phyloP scores from a whole-genome alignment of 352 stramenopile genomes.

The Thraustochytrium striatum region DNA sequence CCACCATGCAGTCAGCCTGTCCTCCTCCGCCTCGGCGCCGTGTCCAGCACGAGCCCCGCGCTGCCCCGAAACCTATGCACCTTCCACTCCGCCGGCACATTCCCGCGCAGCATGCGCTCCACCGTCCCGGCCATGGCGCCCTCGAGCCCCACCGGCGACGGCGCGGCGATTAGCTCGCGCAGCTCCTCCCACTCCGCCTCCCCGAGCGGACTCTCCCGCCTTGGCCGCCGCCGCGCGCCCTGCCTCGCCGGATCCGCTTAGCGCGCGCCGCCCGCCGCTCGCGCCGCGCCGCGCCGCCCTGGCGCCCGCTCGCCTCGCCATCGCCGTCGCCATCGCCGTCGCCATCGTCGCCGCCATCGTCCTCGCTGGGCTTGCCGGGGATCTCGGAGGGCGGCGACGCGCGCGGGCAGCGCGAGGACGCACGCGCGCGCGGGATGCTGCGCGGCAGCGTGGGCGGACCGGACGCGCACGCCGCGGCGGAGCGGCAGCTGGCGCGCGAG shows the following conservation, averaged over 20 bases:
- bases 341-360: no score
- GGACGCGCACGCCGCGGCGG: no score
- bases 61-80: constrained; percentile 34
- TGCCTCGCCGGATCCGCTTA: not conserved
- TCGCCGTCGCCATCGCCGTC: not conserved
- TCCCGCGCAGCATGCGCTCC: not conserved
- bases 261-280: not conserved
- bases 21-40: not conserved
- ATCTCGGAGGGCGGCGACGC: no score
- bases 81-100: not conserved
- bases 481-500: no score
- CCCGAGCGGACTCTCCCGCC: not conserved
- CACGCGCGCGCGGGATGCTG: no score
- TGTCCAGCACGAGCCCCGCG: constrained; percentile 39
- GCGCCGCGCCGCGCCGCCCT: not conserved
- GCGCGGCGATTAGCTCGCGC: constrained; percentile 1
- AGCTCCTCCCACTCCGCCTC: constrained; percentile 36
- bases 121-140: constrained; percentile 26
- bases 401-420: no score
- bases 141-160: constrained; percentile 34
- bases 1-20: constrained; percentile 46
- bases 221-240: not conserved
- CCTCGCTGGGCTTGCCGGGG: no score
- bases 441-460: no score
- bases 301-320: not conserved